These are phyloP conservation scores for Pythium dissimile DNA, from an alignment of 352 stramenopile genomes.

Conservation along the genomic window DNA sequence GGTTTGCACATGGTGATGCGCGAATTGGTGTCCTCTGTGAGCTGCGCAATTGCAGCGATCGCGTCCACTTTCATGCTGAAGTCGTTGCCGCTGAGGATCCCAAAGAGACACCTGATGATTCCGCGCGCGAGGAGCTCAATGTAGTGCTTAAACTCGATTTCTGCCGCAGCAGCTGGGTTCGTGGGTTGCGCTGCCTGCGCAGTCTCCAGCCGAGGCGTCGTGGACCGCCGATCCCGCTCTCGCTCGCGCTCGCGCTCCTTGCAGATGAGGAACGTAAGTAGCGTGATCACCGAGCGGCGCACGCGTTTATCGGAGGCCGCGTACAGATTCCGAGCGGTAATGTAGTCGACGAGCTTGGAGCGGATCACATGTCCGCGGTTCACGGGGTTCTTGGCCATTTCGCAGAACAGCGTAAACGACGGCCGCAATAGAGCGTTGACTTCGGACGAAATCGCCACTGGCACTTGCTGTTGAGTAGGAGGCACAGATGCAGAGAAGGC, in stretches of 20 bases:
- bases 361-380: constrained; percentile 63
- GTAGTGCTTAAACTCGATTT: constrained; percentile 64
- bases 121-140: constrained; percentile 69
- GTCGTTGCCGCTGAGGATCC: constrained; percentile 61
- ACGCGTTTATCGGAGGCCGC: constrained; percentile 60
- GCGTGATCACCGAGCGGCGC: constrained; percentile 47
- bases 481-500: neutral
- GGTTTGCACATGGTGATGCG: constrained; percentile 69
- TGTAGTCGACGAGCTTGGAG: constrained; percentile 60
- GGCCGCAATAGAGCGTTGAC: constrained; percentile 32
- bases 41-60: constrained; percentile 58
- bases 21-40: constrained; percentile 59
- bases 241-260: constrained; percentile 45
- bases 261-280: constrained; percentile 60
- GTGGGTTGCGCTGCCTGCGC: too few species aligned
- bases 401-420: constrained; percentile 52
- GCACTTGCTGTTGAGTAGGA: neutral
- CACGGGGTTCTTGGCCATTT: constrained; percentile 48
- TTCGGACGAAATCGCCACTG: constrained; percentile 18
- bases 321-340: constrained; percentile 47
- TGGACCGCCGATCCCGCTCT: neutral
- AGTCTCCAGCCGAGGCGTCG: neutral
- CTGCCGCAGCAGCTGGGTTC: neutral
- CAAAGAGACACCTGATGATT: constrained; percentile 70
- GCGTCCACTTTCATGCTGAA: constrained; percentile 72